Conservation (phyloP, 2,329 filamentous ascomycete genomes). For the Trichoderma aggressivum region DNA sequence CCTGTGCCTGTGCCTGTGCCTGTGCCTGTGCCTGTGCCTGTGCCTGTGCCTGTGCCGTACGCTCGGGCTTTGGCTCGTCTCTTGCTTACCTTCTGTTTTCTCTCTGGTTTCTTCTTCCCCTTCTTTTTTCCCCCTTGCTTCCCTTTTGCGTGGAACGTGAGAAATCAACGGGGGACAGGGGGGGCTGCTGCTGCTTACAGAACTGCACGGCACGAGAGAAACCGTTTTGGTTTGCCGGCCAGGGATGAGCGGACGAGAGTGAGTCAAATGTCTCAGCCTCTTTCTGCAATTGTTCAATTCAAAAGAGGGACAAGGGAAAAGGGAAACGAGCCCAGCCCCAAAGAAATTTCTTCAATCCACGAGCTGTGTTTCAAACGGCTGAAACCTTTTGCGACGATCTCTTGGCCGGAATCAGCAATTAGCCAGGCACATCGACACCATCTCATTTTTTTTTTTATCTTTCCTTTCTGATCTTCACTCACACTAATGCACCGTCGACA, state of each 20-base stretch:
- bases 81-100: background rate
- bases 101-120: background rate
- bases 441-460: background rate
- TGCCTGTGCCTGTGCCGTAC: background rate
- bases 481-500: background rate
- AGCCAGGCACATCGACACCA: background rate
- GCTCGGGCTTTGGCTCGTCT: background rate
- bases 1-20: background rate
- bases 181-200: background rate
- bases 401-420: background rate
- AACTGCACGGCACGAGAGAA: background rate
- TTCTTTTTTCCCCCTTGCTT: background rate
- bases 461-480: background rate
- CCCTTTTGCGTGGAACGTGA: background rate
- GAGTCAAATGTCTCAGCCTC: background rate
- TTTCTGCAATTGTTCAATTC: background rate
- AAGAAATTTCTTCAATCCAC: background rate
- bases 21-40: background rate
- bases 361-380: background rate
- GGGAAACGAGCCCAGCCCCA: background rate
- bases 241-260: background rate
- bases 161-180: background rate
- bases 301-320: background rate
- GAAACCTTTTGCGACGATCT: background rate
- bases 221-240: background rate